Percentiles rank a stretch among this genome's conserved stretches.
Evolutionary conservation across 345 rosid genomes (phyloP).

Genomic region (Laguncularia racemosa): DNA sequence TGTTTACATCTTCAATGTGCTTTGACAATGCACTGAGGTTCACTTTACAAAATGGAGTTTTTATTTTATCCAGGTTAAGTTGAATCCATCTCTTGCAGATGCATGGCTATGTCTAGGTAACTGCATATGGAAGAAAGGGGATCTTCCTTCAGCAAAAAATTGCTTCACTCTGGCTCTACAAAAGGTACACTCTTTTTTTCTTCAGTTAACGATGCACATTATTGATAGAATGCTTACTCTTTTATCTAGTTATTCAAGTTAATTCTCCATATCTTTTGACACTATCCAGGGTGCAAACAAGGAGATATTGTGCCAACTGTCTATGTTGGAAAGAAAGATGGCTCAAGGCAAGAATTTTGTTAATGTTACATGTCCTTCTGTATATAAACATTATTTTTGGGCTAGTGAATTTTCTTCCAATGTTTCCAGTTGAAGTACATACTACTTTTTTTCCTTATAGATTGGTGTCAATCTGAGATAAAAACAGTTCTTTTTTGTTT

Average conservation of each 20-base stretch:
- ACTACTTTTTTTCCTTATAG: too few relatives aligned
- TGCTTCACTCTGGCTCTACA: constrained; percentile 63
- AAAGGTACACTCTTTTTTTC: constrained; percentile 30
- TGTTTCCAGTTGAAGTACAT: background rate
- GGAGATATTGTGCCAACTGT: constrained; percentile 56
- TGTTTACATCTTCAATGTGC: constrained; percentile 6
- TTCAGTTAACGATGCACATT: background rate
- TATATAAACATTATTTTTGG: background rate
- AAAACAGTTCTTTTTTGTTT: too few relatives aligned
- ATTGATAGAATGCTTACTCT: background rate
- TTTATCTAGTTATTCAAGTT: background rate
- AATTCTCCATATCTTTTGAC: constrained; percentile 1
- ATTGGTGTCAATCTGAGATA: too few relatives aligned
- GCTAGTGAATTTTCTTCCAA: background rate
- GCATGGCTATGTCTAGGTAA: constrained; percentile 71
- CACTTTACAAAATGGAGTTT: constrained; percentile 11
- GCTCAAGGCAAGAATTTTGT: constrained; percentile 48
- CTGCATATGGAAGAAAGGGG: constrained; percentile 82
- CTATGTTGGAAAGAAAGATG: constrained; percentile 74
- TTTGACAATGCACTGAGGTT: constrained; percentile 6
- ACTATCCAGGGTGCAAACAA: constrained; percentile 53
- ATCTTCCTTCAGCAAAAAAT: constrained; percentile 53
- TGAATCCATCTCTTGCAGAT: constrained; percentile 72
- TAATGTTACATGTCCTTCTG: background rate
- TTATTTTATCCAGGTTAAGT: constrained; percentile 44